Conservation (phyloP, 768 basidiomycete species). For the Amanita inopinata region DNA sequence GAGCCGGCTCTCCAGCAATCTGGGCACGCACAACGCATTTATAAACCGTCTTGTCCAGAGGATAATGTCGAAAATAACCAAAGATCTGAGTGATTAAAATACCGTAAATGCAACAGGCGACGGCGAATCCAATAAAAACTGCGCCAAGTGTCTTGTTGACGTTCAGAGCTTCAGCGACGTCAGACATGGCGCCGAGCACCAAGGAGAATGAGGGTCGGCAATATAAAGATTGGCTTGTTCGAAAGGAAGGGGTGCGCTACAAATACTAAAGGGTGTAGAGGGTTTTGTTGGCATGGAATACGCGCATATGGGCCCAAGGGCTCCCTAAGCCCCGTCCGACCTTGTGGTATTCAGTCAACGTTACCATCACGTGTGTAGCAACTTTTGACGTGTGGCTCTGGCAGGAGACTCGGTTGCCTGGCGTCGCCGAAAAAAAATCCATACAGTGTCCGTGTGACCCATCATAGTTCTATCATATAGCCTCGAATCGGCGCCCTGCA, state of each 20-base stretch:
- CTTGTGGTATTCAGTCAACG: no score
- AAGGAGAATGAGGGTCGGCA: background rate
- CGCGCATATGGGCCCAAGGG: no score
- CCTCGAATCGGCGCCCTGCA: no score
- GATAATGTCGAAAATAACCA: conserved; percentile 46
- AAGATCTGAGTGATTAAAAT: conserved; percentile 44
- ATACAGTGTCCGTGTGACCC: no score
- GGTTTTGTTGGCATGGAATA: no score
- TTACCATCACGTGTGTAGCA: background rate
- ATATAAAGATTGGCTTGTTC: background rate
- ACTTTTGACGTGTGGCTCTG: no score
- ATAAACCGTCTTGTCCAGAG: conserved; percentile 39
- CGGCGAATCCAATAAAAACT: conserved; percentile 46
- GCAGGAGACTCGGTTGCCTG: no score
- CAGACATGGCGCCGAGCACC: background rate
- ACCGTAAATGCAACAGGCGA: conserved; percentile 44
- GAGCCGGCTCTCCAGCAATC: background rate
- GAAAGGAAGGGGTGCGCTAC: background rate
- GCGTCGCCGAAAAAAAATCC: no score
- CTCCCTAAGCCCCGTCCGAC: no score
- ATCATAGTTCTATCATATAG: no score
- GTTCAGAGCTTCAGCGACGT: conserved; percentile 10
- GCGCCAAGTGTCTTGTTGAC: conserved; percentile 50
- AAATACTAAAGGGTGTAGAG: no score
- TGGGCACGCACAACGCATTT: conserved; percentile 37